Evolutionary conservation across 805 yeast genomes (phyloP).

Genomic region (Yamadazyma scolyti): DNA sequence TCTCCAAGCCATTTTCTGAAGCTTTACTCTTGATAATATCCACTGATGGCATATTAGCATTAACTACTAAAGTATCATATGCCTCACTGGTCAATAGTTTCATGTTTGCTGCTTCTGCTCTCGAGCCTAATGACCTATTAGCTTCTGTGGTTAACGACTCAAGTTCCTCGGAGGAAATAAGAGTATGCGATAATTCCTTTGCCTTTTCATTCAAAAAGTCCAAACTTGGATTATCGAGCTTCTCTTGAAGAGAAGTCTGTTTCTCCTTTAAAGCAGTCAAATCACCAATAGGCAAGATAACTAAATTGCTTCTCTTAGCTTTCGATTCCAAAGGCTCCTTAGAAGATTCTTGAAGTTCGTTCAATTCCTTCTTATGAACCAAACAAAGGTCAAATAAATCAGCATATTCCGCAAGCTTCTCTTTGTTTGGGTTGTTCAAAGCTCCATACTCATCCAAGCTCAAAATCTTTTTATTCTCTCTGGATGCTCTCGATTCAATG

Average conservation of each 20-base stretch:
- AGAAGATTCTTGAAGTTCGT: not conserved
- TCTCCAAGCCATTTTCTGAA: constrained; percentile 21
- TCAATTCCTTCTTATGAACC: constrained; percentile 11
- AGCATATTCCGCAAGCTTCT: constrained; percentile 13
- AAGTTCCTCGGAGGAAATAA: constrained; percentile 11
- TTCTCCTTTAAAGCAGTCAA: constrained; percentile 21
- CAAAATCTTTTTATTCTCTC: constrained; percentile 11
- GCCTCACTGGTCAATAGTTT: constrained; percentile 14
- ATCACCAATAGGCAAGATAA: constrained; percentile 19
- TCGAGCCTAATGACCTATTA: constrained; percentile 20
- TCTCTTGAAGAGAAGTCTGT: too few relatives aligned
- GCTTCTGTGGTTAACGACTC: constrained; percentile 1
- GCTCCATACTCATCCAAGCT: constrained; percentile 5
- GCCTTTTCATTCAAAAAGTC: constrained; percentile 26
- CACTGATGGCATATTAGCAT: constrained; percentile 25
- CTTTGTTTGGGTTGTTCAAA: constrained; percentile 9
- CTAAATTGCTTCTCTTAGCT: constrained; percentile 23
- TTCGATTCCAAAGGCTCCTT: constrained; percentile 7
- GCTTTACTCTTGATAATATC: constrained; percentile 24
- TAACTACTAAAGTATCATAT: constrained; percentile 28
- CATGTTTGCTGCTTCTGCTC: constrained; percentile 16
- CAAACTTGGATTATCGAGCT: constrained; percentile 20
- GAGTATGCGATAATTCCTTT: constrained; percentile 1
- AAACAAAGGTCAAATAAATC: constrained; percentile 10
- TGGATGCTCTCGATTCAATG: constrained; percentile 14